Percentiles rank a stretch among this genome's conserved stretches.
Conservation (phyloP, 208 protist genomes). For the Strigomonas culicis region DNA sequence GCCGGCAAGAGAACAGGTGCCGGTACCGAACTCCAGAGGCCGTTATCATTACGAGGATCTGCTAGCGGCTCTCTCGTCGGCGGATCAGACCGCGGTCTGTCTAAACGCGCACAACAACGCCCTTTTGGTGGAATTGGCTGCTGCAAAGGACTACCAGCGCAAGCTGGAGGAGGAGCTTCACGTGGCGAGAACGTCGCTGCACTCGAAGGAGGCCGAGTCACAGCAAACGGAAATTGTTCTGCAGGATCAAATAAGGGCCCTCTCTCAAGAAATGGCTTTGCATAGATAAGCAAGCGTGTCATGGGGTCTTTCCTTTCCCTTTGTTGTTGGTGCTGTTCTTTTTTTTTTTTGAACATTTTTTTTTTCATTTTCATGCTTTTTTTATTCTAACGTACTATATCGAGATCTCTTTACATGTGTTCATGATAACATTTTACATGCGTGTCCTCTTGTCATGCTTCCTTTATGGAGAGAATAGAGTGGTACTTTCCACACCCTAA, state of each 20-base stretch:
- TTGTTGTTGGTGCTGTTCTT: slow-evolving; percentile 1
- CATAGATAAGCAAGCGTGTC: background rate
- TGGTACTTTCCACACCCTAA: too few relatives aligned
- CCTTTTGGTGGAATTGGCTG: slow-evolving; percentile 50
- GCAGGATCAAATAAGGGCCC: slow-evolving; percentile 61
- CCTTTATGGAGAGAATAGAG: too few relatives aligned
- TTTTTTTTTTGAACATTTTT: slow-evolving; percentile 5
- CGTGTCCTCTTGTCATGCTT: too few relatives aligned
- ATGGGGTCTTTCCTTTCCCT: background rate
- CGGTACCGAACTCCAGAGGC: background rate
- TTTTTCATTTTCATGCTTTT: background rate
- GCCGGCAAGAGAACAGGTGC: background rate
- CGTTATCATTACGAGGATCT: slow-evolving; percentile 41
- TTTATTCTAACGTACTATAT: background rate
- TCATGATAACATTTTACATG: too few relatives aligned
- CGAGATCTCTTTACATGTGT: too few relatives aligned
- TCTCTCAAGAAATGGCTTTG: slow-evolving; percentile 59
- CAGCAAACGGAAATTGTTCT: slow-evolving; percentile 47
- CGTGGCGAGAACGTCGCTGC: slow-evolving; percentile 31
- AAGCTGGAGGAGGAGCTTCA: slow-evolving; percentile 27
- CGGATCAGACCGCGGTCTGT: slow-evolving; percentile 58
- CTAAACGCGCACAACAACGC: slow-evolving; percentile 75
- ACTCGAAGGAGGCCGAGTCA: slow-evolving; percentile 35
- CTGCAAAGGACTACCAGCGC: slow-evolving; percentile 41
- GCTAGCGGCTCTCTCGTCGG: slow-evolving; percentile 45